These are phyloP conservation scores for Rhodotorula graminis DNA, from an alignment of 768 basidiomycete genomes.

Conservation along the genomic window DNA sequence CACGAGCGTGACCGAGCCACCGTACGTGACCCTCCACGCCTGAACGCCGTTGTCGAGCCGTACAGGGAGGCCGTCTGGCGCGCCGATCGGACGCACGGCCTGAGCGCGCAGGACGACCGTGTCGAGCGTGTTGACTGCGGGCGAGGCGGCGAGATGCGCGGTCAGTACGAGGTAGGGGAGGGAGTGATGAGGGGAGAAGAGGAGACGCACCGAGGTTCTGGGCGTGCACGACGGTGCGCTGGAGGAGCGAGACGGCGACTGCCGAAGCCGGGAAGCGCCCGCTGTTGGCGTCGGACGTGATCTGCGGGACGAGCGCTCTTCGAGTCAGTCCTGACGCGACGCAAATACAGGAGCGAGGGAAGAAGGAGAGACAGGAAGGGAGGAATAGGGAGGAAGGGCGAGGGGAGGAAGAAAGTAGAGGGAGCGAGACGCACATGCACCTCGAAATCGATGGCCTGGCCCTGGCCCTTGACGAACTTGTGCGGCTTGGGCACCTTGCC, in stretches of 20 bases:
- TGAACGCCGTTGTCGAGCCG: background rate
- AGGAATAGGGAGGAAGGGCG: no score
- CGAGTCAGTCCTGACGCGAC: no score
- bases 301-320: background rate
- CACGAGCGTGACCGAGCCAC: constrained; percentile 19
- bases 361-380: no score
- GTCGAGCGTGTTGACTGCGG: constrained; percentile 15
- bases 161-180: no score
- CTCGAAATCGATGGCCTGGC: constrained; percentile 16
- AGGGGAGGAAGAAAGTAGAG: no score
- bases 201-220: constrained; percentile 13
- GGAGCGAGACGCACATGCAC: constrained; percentile 8
- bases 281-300: constrained; percentile 16
- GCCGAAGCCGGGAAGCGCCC: constrained; percentile 6
- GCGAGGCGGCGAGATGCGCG: no score
- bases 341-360: no score
- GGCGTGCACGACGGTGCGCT: constrained; percentile 13
- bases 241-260: constrained; percentile 21
- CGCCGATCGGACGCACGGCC: constrained; percentile 4
- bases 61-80: background rate
- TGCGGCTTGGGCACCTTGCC: constrained; percentile 12
- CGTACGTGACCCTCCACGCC: constrained; percentile 12
- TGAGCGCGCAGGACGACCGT: constrained; percentile 3
- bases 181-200: background rate
- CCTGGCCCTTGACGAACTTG: constrained; percentile 16